Percentiles rank a stretch among this genome's conserved stretches.
Conservation (phyloP, 768 basidiomycete genomes). For the Tubosaeta sp. region DNA sequence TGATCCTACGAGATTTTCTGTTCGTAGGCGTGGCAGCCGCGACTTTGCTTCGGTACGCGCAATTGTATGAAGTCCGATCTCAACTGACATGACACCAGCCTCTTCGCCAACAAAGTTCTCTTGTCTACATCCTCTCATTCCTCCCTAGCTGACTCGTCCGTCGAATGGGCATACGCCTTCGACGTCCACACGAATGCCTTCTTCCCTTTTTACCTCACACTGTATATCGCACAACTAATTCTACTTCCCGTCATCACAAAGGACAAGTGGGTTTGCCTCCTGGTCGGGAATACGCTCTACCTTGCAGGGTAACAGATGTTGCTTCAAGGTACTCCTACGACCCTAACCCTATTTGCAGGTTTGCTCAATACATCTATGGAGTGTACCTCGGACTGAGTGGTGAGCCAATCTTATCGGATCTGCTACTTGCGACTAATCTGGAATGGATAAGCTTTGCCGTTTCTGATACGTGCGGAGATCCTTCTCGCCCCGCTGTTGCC, state of each 20-base stretch:
- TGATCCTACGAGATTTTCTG: slow-evolving; percentile 89
- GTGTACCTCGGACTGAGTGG: slow-evolving; percentile 84
- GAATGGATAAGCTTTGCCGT: slow-evolving; percentile 72
- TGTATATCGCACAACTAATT: slow-evolving; percentile 86
- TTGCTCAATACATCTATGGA: slow-evolving; percentile 89
- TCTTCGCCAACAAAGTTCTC: slow-evolving; percentile 67
- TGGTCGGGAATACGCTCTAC: slow-evolving; percentile 77
- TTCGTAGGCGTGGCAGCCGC: slow-evolving; percentile 70
- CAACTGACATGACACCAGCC: slow-evolving; percentile 37
- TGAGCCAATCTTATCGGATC: slow-evolving; percentile 29
- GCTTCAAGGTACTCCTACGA: neutral
- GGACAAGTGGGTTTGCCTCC: slow-evolving; percentile 91
- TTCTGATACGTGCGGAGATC: slow-evolving; percentile 84
- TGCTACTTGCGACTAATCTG: slow-evolving; percentile 10
- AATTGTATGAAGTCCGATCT: slow-evolving; percentile 1
- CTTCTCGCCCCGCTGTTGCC: slow-evolving; percentile 89
- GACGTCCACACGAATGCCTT: slow-evolving; percentile 97
- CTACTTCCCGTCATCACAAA: slow-evolving; percentile 78
- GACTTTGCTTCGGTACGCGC: slow-evolving; percentile 64
- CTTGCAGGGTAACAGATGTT: slow-evolving; percentile 67
- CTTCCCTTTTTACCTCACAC: slow-evolving; percentile 87
- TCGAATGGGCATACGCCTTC: slow-evolving; percentile 94
- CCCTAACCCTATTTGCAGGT: slow-evolving; percentile 39
- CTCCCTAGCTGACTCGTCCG: slow-evolving; percentile 61
- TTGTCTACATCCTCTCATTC: slow-evolving; percentile 71